phyloP scores from a whole-genome alignment of 257 asterid genomes.

The Echites panduratus region DNA sequence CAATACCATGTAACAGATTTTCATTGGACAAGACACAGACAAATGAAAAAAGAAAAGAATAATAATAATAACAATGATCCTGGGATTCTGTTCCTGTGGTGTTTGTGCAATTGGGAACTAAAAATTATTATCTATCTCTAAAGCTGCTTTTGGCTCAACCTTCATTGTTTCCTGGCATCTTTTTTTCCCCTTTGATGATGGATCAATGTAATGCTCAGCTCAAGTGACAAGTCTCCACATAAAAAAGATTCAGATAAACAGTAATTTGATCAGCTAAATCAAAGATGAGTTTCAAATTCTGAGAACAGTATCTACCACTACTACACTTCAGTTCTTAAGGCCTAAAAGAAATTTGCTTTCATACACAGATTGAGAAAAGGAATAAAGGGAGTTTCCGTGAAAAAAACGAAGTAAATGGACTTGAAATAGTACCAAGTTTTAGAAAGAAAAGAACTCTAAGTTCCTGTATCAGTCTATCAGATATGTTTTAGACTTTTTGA shows the following conservation, averaged over 20 bases:
- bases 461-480: constrained; percentile 21
- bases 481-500: constrained; percentile 33
- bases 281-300: constrained; percentile 3
- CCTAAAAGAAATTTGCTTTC: constrained; percentile 9
- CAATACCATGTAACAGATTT: constrained; percentile 14
- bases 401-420: constrained; percentile 6
- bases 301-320: constrained; percentile 21
- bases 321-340: constrained; percentile 15
- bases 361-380: constrained; percentile 12
- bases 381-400: constrained; percentile 19
- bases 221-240: constrained; percentile 39
- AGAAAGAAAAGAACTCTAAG: neutral
- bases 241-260: constrained; percentile 24
- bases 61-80: too few species aligned
- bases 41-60: constrained; percentile 10
- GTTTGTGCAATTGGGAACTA: constrained; percentile 54
- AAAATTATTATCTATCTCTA: constrained; percentile 32
- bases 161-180: constrained; percentile 60
- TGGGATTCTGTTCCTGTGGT: constrained; percentile 82
- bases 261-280: constrained; percentile 10
- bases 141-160: constrained; percentile 45
- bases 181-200: constrained; percentile 39
- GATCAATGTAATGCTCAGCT: constrained; percentile 19
- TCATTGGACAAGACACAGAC: constrained; percentile 37
- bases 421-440: too few species aligned